Base-by-base conservation (phyloP, 768 basidiomycete genomes). In the Exidia glandulosa region DNA sequence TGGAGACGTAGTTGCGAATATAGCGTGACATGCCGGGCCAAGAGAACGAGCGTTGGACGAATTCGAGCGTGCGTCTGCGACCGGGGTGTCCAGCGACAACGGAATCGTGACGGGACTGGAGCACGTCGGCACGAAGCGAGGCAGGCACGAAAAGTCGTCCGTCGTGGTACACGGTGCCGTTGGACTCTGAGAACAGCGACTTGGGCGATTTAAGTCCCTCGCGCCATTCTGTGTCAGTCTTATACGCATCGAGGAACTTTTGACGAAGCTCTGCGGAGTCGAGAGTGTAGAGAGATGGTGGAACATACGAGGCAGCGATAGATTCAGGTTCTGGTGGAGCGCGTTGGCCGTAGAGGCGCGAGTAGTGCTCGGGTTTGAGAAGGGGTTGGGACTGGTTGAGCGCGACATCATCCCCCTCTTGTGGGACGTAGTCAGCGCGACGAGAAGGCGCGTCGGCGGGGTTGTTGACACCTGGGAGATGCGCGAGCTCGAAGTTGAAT, bases 21-120 rank as follows among this genome's bases (percentile, higher is more conserved):
- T 67, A 68, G 13, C 52, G 56, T 14, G 59, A 37, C 32, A 73
- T 63, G 3, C 61, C 56, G 2, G 70, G 78, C 78, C 77, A 81
- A 1, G 69, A 75, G 63, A 73, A 80, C 45, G 77, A 66, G 3
- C 71, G 66, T 0, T 33, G 48, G 3, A 80, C 62, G 2, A 72
- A 59, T 3, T 70, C 63, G 10, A 67, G 59, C 0, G 78, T 80
- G 14, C 65, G 65, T 1, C 59, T 62, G 9, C 63, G 67, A 2
- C 79, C 78, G 6, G 70, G 74, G 57, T 81, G 79, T 12, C 79
- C 78, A 32, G 70, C 69, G 27, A 71, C 54, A 2, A 69, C 63
- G n/a, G 63, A 58, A 59, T 81, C 74, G 63, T 80, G 79, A n/a
- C 64, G 64, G 6, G 60, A 59, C 10, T 68, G 62, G 6, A 78